Base-by-base conservation (phyloP, 1,284 basidiomycete species). In the Heimioporus punctisporus region DNA sequence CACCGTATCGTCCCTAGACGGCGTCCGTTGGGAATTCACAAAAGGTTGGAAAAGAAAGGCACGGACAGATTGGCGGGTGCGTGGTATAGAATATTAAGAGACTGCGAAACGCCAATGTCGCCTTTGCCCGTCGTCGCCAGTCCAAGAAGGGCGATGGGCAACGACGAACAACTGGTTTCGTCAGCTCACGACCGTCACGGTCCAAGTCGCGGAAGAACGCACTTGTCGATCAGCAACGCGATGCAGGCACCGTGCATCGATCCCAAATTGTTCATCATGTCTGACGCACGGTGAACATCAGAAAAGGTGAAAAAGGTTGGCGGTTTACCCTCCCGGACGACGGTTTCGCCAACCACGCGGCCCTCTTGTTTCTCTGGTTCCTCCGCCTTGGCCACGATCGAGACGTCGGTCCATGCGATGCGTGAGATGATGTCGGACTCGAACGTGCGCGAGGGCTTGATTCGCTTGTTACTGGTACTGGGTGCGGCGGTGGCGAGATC, bases 181-280 rank as follows among this genome's bases (percentile, higher is more conserved):
- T n/a, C n/a, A n/a, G n/a, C n/a, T n/a, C n/a, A n/a, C n/a, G n/a
- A n/a, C n/a, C n/a, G n/a, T n/a, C n/a, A n/a, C n/a, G n/a, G n/a
- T n/a, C n/a, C n/a, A n/a, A n/a, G n/a, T n/a, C n/a, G n/a, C n/a
- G n/a, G n/a, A n/a, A n/a, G n/a, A n/a, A 63, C 77, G 37, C 42
- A 80, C 80, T 75, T 72, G 62, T 82, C 80, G 52, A 83, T 72
- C 43, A 83, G 56, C 52, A 76, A 72, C 1, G 75, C 72, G 7
- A 72, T 63, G 53, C 80, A 82, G 5, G 74, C 81, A 19, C 81
- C 77, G 51, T 81, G 76, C 50, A 83, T 54, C 21, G 62, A 64
- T 2, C 78, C 76, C 7, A 58, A 54, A 25, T 57, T 62, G 53
- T 77, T 80, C 49, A 78, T 65, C 82, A 84, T 83, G 50, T 81